A percentile compares a stretch with the other conserved stretches of the same genome.
Conservation (phyloP, 805 yeast species). For the Naumovozyma baii region DNA sequence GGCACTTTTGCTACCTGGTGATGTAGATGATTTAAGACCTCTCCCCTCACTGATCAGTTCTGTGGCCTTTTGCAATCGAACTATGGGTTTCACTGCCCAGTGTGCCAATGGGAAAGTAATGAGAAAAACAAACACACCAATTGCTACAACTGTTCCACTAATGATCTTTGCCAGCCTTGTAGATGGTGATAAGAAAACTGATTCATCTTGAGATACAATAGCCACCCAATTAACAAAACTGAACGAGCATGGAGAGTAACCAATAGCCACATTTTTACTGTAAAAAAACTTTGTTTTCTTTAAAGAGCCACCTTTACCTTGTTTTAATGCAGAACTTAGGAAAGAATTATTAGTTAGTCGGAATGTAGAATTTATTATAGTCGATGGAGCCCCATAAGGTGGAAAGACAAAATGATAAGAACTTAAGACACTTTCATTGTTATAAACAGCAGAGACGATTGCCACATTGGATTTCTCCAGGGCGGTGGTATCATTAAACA, state of each 20-base stretch:
- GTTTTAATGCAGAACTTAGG: conserved; percentile 29
- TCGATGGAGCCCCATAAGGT: conserved; percentile 21
- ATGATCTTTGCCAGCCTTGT: conserved; percentile 55
- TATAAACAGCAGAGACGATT: conserved; percentile 24
- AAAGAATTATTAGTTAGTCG: conserved; percentile 28
- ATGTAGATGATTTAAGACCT: conserved; percentile 29
- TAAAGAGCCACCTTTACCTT: conserved; percentile 34
- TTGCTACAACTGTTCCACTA: conserved; percentile 68
- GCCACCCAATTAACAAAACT: conserved; percentile 57
- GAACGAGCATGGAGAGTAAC: conserved; percentile 41
- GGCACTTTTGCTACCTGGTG: conserved; percentile 13
- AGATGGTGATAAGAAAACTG: conserved; percentile 54
- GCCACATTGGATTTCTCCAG: conserved; percentile 32
- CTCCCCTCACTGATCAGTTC: conserved; percentile 42
- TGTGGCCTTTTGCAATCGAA: conserved; percentile 70
- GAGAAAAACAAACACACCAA: conserved; percentile 63
- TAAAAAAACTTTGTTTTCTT: conserved; percentile 32
- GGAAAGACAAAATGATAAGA: conserved; percentile 38
- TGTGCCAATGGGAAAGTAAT: conserved; percentile 79
- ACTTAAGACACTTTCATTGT: conserved; percentile 15
- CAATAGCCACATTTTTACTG: conserved; percentile 41
- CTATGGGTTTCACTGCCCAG: conserved; percentile 75
- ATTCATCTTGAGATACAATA: conserved; percentile 52
- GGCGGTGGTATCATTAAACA: conserved; percentile 35
- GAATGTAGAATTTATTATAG: conserved; percentile 17